Conservation (phyloP, 2,329 filamentous ascomycete species). For the Monilinia vaccinii-corymbosi region DNA sequence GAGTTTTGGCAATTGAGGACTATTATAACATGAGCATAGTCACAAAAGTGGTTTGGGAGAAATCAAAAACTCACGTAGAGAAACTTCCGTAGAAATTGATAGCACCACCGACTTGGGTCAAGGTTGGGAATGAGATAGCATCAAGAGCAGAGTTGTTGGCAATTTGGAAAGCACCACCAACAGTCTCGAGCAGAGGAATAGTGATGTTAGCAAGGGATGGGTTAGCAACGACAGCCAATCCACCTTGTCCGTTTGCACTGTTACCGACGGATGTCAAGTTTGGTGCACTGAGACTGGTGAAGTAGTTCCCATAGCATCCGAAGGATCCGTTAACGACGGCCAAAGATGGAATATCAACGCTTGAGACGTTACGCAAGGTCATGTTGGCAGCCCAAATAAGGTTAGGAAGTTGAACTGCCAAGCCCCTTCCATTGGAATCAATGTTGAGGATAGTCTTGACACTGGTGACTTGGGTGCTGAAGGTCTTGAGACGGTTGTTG, state of each 20-base stretch:
- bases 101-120: constrained; percentile 67
- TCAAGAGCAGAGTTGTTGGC: constrained; percentile 78
- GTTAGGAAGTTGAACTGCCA: constrained; percentile 66
- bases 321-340: constrained; percentile 66
- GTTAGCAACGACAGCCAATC: constrained; percentile 57
- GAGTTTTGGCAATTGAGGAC: constrained; percentile 60
- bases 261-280: constrained; percentile 59
- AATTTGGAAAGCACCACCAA: constrained; percentile 75
- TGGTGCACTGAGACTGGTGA: constrained; percentile 50
- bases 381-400: constrained; percentile 71
- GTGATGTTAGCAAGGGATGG: constrained; percentile 61
- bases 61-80: constrained; percentile 52
- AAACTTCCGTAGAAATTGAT: constrained; percentile 82
- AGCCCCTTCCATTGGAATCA: constrained; percentile 67
- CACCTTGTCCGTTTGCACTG: constrained; percentile 32
- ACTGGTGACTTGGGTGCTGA: constrained; percentile 70
- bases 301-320: constrained; percentile 72
- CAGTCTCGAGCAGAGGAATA: constrained; percentile 55
- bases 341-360: constrained; percentile 65
- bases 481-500: constrained; percentile 70
- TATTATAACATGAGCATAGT: constrained; percentile 33
- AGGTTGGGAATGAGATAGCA: constrained; percentile 57
- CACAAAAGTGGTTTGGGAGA: neutral
- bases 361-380: constrained; percentile 72
- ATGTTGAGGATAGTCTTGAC: constrained; percentile 64